These are phyloP conservation scores for Naganishia onofrii DNA, from an alignment of 768 basidiomycete species.

Conservation along the genomic window DNA sequence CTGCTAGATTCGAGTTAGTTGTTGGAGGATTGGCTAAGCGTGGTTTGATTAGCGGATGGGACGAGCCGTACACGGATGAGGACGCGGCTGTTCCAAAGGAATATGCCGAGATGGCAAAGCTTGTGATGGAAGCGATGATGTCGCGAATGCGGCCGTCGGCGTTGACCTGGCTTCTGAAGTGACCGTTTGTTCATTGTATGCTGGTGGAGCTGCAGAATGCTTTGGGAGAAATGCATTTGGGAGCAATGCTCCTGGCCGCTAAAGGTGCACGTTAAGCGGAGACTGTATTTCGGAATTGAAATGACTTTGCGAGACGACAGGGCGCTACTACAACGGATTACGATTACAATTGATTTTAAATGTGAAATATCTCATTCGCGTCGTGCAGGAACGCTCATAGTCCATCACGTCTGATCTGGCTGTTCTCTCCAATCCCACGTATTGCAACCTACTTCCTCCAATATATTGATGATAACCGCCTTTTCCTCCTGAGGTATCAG, in stretches of 20 bases:
- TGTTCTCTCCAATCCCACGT: constrained; percentile 24
- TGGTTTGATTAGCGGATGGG: constrained; percentile 15
- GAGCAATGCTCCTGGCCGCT: not conserved
- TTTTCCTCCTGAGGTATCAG: constrained; percentile 19
- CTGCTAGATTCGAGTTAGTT: constrained; percentile 15
- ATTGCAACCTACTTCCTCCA: constrained; percentile 19
- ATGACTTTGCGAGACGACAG: not conserved
- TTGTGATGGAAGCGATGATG: constrained; percentile 19
- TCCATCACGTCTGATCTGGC: not conserved
- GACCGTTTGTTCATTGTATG: not conserved
- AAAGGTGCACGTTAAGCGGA: not conserved
- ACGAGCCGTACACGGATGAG: constrained; percentile 8
- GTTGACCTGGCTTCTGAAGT: constrained; percentile 20
- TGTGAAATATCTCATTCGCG: not conserved
- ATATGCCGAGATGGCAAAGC: constrained; percentile 19
- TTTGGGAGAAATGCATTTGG: no score
- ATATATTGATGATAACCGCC: constrained; percentile 13
- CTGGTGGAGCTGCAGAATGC: not conserved
- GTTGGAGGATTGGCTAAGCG: constrained; percentile 14
- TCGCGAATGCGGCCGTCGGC: constrained; percentile 14
- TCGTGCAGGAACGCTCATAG: not conserved
- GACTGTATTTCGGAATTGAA: not conserved
- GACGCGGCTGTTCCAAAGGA: constrained; percentile 5
- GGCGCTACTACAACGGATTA: not conserved
- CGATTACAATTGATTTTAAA: not conserved